Evolutionary conservation across 2,329 filamentous ascomycete species (phyloP).

Genomic region (Paraconiothyrium brasiliense): DNA sequence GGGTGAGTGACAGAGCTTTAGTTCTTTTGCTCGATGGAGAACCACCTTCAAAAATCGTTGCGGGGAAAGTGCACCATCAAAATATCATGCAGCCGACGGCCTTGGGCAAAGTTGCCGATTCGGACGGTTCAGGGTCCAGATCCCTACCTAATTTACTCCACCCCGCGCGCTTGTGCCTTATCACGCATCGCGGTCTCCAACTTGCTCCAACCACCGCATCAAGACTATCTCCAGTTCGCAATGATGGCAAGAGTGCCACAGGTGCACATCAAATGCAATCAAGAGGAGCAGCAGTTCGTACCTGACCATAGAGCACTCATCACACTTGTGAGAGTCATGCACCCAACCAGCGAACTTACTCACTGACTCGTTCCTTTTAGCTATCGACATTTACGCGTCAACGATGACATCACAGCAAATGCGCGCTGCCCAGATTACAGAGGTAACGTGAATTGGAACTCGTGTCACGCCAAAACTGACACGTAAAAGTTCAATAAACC

Average conservation of each 20-base stretch:
- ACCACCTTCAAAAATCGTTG: not conserved
- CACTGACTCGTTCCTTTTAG: constrained; percentile 1
- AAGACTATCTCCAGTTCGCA: not conserved
- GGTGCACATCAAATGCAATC: not conserved
- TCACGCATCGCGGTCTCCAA: constrained; percentile 13
- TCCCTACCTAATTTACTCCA: constrained; percentile 8
- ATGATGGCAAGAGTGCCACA: not conserved
- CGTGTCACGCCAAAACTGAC: constrained; percentile 1
- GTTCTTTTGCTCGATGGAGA: not conserved
- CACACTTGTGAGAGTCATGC: not conserved
- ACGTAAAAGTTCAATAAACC: constrained; percentile 25
- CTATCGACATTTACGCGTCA: not conserved
- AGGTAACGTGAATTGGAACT: constrained; percentile 17
- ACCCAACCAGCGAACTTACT: too few relatives aligned
- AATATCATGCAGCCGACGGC: constrained; percentile 2
- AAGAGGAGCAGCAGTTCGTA: not conserved
- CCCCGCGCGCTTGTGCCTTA: constrained; percentile 6
- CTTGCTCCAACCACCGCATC: constrained; percentile 10
- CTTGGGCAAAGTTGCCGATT: constrained; percentile 1
- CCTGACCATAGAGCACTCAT: not conserved
- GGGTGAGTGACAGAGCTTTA: not conserved
- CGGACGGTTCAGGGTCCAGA: constrained; percentile 5
- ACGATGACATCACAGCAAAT: constrained; percentile 22
- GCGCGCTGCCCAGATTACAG: constrained; percentile 31
- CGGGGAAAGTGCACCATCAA: constrained; percentile 1